phyloP scores from a whole-genome alignment of 2,329 filamentous ascomycete genomes.

The Pseudogymnoascus sp. region DNA sequence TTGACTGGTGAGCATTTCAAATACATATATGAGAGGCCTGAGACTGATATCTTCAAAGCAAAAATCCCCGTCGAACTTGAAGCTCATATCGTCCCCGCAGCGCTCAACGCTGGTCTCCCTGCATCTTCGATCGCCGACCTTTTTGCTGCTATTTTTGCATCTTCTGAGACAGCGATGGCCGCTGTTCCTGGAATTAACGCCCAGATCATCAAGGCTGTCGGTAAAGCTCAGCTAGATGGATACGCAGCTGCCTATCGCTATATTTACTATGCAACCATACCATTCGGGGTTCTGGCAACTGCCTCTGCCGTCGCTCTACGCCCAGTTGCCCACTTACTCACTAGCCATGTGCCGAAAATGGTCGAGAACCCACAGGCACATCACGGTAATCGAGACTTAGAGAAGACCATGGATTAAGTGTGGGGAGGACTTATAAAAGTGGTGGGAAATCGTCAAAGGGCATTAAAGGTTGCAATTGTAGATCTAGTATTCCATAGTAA shows the following conservation, averaged over 20 bases:
- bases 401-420: not conserved
- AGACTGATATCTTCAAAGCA: not conserved
- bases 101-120: constrained; percentile 10
- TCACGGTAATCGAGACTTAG: not conserved
- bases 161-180: not conserved
- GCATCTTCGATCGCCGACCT: not conserved
- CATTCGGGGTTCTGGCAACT: not conserved
- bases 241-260: not conserved
- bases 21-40: not conserved
- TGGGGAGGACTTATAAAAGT: not conserved
- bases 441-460: no score
- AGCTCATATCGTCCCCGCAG: constrained; percentile 16
- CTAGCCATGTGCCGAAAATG: not conserved
- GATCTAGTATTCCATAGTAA: no score
- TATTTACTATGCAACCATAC: not conserved
- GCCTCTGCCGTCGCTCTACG: not conserved
- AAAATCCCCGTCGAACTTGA: not conserved
- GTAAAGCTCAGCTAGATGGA: not conserved
- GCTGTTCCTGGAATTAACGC: constrained; percentile 12
- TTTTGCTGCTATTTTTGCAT: not conserved
- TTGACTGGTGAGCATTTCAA: not conserved
- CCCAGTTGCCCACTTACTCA: not conserved
- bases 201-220: constrained; percentile 10
- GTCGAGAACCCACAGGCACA: not conserved
- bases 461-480: no score